Evolutionary conservation across 371 early-diverging fungal genomes (phyloP), one percentile per base, ranked within the genome.

Genomic region (Syncephalastrum contaminatum): DNA sequence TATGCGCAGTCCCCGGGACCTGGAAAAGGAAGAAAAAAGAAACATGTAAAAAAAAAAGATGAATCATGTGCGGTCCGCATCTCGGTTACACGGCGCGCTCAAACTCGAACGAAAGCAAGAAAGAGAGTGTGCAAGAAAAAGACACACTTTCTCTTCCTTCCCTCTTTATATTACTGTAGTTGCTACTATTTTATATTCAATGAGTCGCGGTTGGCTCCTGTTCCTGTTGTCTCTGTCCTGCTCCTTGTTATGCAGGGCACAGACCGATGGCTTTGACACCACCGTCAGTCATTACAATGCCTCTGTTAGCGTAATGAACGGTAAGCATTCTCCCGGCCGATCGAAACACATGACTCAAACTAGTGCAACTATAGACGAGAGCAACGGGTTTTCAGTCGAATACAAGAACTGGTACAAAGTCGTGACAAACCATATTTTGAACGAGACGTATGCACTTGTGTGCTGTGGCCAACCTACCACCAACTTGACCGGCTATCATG

Each of bases 381-480:
- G 46, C 4, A 52, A 53, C 36, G 51, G 53, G 1, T 64, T 64
- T 39, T 56, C 64, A 2, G 64, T 64, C 8, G 60, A 59, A 50
- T 64, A 64, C 46, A 49, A 56, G 27, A 47, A 59, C 25, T 64
- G 60, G 56, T 64, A 64, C 44, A 64, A 64, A 14, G 45, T 64
- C 12, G 52, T 64, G 47, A 55, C 56, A 18, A 64, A 64, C 53
- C 56, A 64, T 39, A 39, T 43, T 24, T 4, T 43, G 12, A 59
- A 59, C 39, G 53, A 59, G 52, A 55, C 36, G 15, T 64, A 64
- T 56, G 64, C 64, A 4, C 48, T 64, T 15, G 64, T 64, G 2
- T 64, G 60, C 43, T 64, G 64, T 51, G 60, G 53, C 24, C 59
- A 64, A 19, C 48, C 58, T 15, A 20, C 48, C 10, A 41, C 36